These are phyloP conservation scores for Amanita exitialis DNA, from an alignment of 768 basidiomycete genomes.

Conservation along the genomic window DNA sequence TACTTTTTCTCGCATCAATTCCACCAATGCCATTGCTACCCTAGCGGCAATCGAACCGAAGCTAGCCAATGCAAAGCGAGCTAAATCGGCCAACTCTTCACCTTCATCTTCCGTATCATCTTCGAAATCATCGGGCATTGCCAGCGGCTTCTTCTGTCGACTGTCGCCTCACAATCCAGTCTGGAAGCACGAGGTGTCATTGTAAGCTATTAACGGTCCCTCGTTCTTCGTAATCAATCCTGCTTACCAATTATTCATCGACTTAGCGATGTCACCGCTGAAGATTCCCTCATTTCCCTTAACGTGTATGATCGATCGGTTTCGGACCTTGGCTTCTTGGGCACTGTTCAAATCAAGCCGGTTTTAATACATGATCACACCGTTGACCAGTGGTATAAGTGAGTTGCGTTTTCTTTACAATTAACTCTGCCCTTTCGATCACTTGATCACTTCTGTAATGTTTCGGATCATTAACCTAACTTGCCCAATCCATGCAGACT, in stretches of 20 bases:
- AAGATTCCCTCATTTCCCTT: conserved; percentile 72
- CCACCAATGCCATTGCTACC: conserved; percentile 55
- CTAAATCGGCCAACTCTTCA: conserved; percentile 33
- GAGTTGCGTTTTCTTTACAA: conserved; percentile 22
- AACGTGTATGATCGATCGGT: conserved; percentile 87
- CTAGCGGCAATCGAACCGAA: conserved; percentile 53
- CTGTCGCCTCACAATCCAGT: conserved; percentile 81
- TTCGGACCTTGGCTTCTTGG: conserved; percentile 82
- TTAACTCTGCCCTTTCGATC: conserved; percentile 7
- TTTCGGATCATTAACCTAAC: background rate
- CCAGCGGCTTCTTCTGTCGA: conserved; percentile 48
- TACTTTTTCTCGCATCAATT: conserved; percentile 36
- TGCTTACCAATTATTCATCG: background rate
- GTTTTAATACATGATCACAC: conserved; percentile 87
- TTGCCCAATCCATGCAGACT: conserved; percentile 37
- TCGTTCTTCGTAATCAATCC: background rate
- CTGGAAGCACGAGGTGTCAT: conserved; percentile 98
- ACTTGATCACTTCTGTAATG: background rate
- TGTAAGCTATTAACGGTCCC: conserved; percentile 54
- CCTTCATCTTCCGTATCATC: conserved; percentile 31
- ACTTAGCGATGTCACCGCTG: conserved; percentile 86
- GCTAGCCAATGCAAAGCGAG: conserved; percentile 27
- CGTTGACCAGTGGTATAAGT: conserved; percentile 97
- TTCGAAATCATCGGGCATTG: conserved; percentile 22
- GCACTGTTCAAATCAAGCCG: conserved; percentile 86